Evolutionary conservation across 768 basidiomycete genomes (phyloP), one percentile per base, ranked within the genome.

Genomic region (Mycena filopes): DNA sequence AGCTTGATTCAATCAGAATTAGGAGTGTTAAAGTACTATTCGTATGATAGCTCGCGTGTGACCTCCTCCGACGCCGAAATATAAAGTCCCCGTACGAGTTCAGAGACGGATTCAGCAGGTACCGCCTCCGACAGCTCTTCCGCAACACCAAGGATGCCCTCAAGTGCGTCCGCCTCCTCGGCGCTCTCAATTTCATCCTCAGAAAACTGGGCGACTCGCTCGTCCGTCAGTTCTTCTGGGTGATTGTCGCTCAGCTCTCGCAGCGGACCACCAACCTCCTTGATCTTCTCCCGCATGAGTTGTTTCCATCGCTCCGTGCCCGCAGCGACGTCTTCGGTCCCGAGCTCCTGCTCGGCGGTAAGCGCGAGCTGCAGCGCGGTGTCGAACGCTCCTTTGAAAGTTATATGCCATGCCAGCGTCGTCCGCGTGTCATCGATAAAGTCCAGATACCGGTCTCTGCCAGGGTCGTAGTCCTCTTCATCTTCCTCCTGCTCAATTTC

Each of bases 381-480:
- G 50, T 69, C 67, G 21, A 69, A 58, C 33, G 63, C 40, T 28
- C 47, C 21, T 33, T 57, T 65, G 67, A 69, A 69, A 8, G 41
- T 43, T 16, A 58, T 38, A 23, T 58, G 63, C 67, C 67, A 69
- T 10, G 48, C n/a, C 21, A 65, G 48, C 15, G 67, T 26, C 28
- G 21, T 16, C 21, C 38, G 55, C 7, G 16, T 51, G 9, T 40
- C 50, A 4, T 65, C 63, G 15, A 65, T n/a, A 15, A 45, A 16
- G 23, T 43, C 43, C 10, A 69, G 3, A 48, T 61, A 69, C 20
- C 63, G 63, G 12, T 26, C 47, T 9, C 51, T 45, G 3, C 59
- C 65, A 7, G 21, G 15, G 16, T 53, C 63, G 47, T 57, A 57
- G 36, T 54, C 40, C 25, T 28, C 36, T 11, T 4, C 38, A 7